Evolutionary conservation across 2,329 filamentous ascomycete species (phyloP).

Genomic region (Beauveria asiatica): DNA sequence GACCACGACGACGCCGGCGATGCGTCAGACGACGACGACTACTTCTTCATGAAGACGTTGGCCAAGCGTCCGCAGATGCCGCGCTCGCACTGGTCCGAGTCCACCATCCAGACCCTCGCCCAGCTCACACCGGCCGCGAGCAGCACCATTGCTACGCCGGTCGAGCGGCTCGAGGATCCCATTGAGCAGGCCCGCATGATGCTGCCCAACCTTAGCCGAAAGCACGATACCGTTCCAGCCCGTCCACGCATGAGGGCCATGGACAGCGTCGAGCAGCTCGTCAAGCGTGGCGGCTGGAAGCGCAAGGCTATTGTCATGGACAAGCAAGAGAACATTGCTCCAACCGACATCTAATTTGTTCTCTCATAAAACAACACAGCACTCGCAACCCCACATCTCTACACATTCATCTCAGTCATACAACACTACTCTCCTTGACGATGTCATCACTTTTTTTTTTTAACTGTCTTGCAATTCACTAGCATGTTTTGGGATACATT

Average conservation of each 20-base stretch:
- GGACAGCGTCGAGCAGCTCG: conserved; percentile 32
- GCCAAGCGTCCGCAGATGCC: conserved; percentile 23
- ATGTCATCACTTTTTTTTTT: not conserved
- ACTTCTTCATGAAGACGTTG: conserved; percentile 24
- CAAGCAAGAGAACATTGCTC: conserved; percentile 19
- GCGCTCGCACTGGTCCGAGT: conserved; percentile 35
- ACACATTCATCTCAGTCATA: not conserved
- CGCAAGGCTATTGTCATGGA: conserved; percentile 33
- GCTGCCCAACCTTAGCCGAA: conserved; percentile 29
- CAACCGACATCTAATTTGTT: not conserved
- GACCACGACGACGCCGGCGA: conserved; percentile 17
- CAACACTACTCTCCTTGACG: not conserved
- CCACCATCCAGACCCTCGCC: conserved; percentile 27
- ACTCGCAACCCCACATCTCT: not conserved
- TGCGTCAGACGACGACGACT: conserved; percentile 22
- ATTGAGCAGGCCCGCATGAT: conserved; percentile 16
- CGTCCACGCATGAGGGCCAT: conserved; percentile 30
- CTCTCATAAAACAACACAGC: not conserved
- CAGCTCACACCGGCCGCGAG: conserved; percentile 14
- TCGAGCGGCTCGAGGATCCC: conserved; percentile 10
- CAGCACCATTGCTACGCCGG: conserved; percentile 5
- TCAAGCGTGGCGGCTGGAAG: conserved; percentile 37
- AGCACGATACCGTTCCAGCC: conserved; percentile 21
- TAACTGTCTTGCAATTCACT: not conserved
- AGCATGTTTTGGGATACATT: not conserved